Conservation (phyloP, 768 basidiomycete species). For the Phanerochaete sordida region DNA sequence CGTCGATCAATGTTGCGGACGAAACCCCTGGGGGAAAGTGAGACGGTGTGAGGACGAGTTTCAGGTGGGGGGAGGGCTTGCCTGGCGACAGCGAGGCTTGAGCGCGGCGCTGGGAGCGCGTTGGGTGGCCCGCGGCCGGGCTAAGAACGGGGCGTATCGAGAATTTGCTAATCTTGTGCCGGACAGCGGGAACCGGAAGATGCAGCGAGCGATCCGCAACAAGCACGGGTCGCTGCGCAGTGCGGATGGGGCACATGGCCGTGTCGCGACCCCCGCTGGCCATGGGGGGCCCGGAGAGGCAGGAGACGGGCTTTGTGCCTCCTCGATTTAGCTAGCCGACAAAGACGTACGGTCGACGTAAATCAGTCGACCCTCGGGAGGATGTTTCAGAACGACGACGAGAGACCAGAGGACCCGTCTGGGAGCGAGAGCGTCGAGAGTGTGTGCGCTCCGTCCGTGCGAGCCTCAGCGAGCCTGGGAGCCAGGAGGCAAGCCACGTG, state of each 20-base stretch:
- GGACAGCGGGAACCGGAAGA: neutral
- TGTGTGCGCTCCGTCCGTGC: no score
- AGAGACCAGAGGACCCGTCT: neutral
- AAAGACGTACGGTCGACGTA: neutral
- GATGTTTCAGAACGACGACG: neutral
- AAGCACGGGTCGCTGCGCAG: neutral
- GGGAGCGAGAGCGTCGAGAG: neutral
- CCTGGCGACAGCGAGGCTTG: neutral
- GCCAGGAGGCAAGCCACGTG: no score
- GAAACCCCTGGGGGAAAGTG: neutral
- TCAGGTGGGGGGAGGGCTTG: neutral
- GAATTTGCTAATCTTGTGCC: neutral
- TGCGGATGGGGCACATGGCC: no score
- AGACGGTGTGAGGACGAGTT: neutral
- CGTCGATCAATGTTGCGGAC: neutral
- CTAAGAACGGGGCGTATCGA: neutral
- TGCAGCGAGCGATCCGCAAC: neutral
- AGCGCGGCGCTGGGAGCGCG: neutral
- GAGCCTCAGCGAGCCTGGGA: no score
- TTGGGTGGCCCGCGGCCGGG: neutral
- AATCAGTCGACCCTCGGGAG: neutral
- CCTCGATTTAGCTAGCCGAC: neutral
- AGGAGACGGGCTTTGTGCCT: neutral
- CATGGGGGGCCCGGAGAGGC: no score
- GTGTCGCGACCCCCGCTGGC: no score